Base-by-base conservation (phyloP, 768 basidiomycete genomes). In the Leccinum longicurvipes region DNA sequence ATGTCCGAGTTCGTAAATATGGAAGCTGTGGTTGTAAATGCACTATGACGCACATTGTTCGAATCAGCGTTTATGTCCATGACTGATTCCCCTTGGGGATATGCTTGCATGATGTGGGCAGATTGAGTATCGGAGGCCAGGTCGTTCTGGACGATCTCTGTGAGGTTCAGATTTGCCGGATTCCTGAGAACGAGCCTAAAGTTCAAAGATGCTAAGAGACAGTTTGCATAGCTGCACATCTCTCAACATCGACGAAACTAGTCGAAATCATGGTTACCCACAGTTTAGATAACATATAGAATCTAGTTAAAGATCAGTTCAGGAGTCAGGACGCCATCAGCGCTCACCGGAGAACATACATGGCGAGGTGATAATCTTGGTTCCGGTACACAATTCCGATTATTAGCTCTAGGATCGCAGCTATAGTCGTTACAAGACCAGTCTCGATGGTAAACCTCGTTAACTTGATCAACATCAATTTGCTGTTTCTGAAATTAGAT, bases 371-470 rank as follows among this genome's bases (percentile, higher is more conserved):
- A 54, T 50, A 60, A 11, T 41, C 12, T 1, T 29, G 25, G 1
- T 53, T 7, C 3, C 1, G n/a, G 3, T 29, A 36, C 19, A 54
- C 29, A 6, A 49, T 24, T n/a, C 62, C 58, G 28, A 63, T 28
- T 10, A 54, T 28, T 3, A 63, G 47, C 27, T 59, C 62, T 0
- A 54, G 6, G 14, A 63, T 47, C 11, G 54, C 61, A 9, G 60
- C 47, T 10, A 50, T n/a, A 9, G 57, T 47, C 15, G 60, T 62
- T n/a, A 63, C 49, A 17, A 59, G 49, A 11, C 61, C 61, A 6
- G 61, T 62, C 42, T 63, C 62, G 19, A 59, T 50, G 24, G 57
- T 62, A 14, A 58, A 34, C 32, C 36, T 61, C 1, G 56, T 58
- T n/a, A 62, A 31, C 44, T 49, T 58, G 21, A 28, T n/a, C 6